Evolutionary conservation across 1,284 basidiomycete species (phyloP).

Genomic region (Xerocomus nothofagi): DNA sequence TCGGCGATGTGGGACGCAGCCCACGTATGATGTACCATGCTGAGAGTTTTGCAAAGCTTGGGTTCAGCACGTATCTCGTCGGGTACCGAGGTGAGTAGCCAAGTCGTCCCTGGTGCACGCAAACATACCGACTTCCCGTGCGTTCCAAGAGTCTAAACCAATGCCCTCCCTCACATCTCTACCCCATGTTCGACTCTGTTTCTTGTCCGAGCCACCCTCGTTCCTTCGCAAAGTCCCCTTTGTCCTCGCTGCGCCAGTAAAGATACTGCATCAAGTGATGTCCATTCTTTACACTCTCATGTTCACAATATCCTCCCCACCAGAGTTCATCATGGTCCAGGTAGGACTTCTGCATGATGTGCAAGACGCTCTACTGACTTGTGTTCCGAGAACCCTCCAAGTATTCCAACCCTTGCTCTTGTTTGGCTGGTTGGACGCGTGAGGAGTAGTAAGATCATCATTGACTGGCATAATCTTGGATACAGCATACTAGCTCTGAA

Average conservation of each 20-base stretch:
- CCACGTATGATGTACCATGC: slow-evolving; percentile 99
- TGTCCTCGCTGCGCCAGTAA: slow-evolving; percentile 75
- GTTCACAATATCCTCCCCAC: slow-evolving; percentile 62
- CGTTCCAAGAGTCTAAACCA: slow-evolving; percentile 65
- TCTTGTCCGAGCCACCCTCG: slow-evolving; percentile 66
- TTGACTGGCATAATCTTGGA: slow-evolving; percentile 99
- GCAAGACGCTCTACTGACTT: slow-evolving; percentile 4
- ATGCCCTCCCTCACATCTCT: slow-evolving; percentile 66
- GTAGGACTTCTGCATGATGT: slow-evolving; percentile 43
- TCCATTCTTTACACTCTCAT: slow-evolving; percentile 66
- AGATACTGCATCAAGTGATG: slow-evolving; percentile 71
- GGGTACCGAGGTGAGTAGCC: slow-evolving; percentile 76
- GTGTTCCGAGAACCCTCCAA: slow-evolving; percentile 83
- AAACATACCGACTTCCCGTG: background rate
- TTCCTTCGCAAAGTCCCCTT: slow-evolving; percentile 67
- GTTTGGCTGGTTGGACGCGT: slow-evolving; percentile 74
- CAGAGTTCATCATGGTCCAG: slow-evolving; percentile 90
- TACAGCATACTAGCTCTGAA: slow-evolving; percentile 90
- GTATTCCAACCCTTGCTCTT: slow-evolving; percentile 89
- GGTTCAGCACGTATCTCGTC: slow-evolving; percentile 80
- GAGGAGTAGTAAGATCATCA: slow-evolving; percentile 82
- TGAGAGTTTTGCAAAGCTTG: slow-evolving; percentile 82
- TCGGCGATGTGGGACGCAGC: slow-evolving; percentile 94
- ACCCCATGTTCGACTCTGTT: slow-evolving; percentile 63
- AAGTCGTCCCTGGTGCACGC: background rate